Base-by-base conservation (phyloP, 2,329 filamentous ascomycete species). In the Stachybotrys chartarum region DNA sequence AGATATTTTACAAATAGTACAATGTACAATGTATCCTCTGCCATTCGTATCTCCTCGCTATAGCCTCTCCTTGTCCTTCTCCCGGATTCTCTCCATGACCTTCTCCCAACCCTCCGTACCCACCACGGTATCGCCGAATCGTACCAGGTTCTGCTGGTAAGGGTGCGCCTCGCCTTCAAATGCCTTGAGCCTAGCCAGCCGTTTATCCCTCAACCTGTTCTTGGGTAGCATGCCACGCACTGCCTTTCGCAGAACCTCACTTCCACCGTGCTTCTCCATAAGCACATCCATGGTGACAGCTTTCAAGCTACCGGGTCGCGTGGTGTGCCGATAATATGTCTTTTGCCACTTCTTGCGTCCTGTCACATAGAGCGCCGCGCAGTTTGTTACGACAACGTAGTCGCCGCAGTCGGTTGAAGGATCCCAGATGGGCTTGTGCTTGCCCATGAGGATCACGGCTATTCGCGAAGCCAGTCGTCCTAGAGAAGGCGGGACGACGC, bases 211-310 rank as follows among this genome's bases (percentile, higher is more conserved):
- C 67, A 99, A 75, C 66, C 92, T 78, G 75, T 99, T 99, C 83
- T 99, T 99, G 54, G 94, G 94, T 73, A 99, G 74, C 94, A 99
- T 99, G 51, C 95, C 95, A 68, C 88, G 88, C 46, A 99, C 95
- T 1, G 95, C 94, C 72, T 91, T 89, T 66, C 91, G 81, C 69
- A 99, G 74, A 44, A 99, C 86, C 80, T 99, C 94, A 44, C 87
- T 87, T 52, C 94, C 94, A 60, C 94, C 94, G 78, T 91, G 89
- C 79, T 97, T 97, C 66, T 84, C 87, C 80, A 97, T 94, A 79
- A 99, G 83, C 63, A 85, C 84, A 68, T 97, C 93, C 93, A 99
- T 96, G 56, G 87, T 96, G 70, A 99, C 89, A 66, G 85, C 81
- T 76, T 88, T 88, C 65, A 99, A 78, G 65, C 84, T 89, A 55